Evolutionary conservation across 371 early-diverging fungal genomes (phyloP).

Genomic region (Mucor irregularis): DNA sequence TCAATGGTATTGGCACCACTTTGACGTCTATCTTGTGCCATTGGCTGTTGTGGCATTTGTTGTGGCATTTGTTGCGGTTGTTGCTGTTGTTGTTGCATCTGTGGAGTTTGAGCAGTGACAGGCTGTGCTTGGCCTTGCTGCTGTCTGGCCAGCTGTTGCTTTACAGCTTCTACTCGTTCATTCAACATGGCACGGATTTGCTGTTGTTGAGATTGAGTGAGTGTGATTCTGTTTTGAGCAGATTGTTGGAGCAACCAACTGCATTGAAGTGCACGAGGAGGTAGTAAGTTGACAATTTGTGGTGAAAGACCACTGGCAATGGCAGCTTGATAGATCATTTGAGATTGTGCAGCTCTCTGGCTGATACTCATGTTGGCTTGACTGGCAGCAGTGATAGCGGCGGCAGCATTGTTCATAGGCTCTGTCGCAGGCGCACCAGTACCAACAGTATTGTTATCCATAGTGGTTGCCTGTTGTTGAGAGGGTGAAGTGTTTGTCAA

Average conservation of each 20-base stretch:
- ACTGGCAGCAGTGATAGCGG: neutral
- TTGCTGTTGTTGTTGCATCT: neutral
- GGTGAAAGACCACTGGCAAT: constrained; percentile 37
- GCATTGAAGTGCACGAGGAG: constrained; percentile 39
- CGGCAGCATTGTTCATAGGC: neutral
- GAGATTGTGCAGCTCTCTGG: constrained; percentile 26
- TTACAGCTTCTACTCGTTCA: constrained; percentile 31
- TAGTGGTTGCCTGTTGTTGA: neutral
- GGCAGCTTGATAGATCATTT: constrained; percentile 42
- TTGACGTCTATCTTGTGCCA: neutral
- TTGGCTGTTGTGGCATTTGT: neutral
- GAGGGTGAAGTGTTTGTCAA: too few species aligned
- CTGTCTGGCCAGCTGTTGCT: constrained; percentile 12
- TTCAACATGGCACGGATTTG: constrained; percentile 35
- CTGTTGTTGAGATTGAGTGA: constrained; percentile 29
- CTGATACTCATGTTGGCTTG: constrained; percentile 19
- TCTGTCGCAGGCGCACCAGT: neutral
- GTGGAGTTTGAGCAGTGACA: neutral
- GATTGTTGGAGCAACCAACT: constrained; percentile 42
- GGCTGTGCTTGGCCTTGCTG: neutral
- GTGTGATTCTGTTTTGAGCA: constrained; percentile 27
- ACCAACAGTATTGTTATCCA: too few species aligned
- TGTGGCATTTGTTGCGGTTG: constrained; percentile 2
- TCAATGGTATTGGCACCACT: neutral
- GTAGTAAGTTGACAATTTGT: constrained; percentile 34